Conservation (phyloP, 163 green algal species). For the Scenedesmus sp. region DNA sequence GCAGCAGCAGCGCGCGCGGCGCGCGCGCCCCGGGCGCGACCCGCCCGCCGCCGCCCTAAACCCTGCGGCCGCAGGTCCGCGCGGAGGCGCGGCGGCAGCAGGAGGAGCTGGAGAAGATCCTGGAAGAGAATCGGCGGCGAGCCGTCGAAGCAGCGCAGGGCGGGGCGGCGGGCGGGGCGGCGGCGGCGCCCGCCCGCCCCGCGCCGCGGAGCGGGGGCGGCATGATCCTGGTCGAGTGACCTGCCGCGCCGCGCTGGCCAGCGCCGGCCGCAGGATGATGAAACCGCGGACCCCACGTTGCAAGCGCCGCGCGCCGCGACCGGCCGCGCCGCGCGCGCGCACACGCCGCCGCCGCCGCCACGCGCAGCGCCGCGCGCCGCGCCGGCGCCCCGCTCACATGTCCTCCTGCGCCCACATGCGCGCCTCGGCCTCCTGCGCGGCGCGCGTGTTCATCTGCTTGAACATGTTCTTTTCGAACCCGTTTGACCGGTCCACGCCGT, state of each 20-base stretch:
- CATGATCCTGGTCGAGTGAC: slow-evolving; percentile 8
- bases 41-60: too few species aligned
- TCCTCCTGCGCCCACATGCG: slow-evolving; percentile 72
- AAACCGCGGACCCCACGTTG: too few species aligned
- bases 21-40: neutral
- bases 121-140: slow-evolving; percentile 33
- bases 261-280: too few species aligned
- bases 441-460: slow-evolving; percentile 63
- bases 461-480: slow-evolving; percentile 90
- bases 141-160: slow-evolving; percentile 29
- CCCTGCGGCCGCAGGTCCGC: slow-evolving; percentile 31
- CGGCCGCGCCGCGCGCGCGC: too few species aligned
- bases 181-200: neutral
- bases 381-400: slow-evolving; percentile 71
- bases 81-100: slow-evolving; percentile 35
- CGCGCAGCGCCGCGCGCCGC: too few species aligned
- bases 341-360: too few species aligned
- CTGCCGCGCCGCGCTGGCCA: too few species aligned
- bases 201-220: neutral
- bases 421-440: slow-evolving; percentile 64
- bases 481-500: slow-evolving; percentile 93
- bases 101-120: slow-evolving; percentile 38
- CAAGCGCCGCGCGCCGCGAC: too few species aligned
- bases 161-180: slow-evolving; percentile 2
- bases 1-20: neutral